Evolutionary conservation across 2,329 filamentous ascomycete species (phyloP).

Genomic region (Phialophora verrucosa): DNA sequence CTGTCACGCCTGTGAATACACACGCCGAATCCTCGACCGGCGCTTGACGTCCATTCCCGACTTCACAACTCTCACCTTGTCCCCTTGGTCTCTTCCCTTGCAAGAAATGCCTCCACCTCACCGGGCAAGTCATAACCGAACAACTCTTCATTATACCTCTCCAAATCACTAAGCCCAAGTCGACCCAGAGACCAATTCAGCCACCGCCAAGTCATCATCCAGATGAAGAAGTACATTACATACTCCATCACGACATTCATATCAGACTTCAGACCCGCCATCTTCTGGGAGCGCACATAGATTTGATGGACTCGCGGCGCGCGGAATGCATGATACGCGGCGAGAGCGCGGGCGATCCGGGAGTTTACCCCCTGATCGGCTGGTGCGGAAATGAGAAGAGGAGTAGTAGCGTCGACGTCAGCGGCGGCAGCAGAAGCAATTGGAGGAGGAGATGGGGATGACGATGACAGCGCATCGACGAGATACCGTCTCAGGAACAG

Average conservation of each 20-base stretch:
- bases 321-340: conserved; percentile 45
- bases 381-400: background rate
- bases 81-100: background rate
- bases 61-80: background rate
- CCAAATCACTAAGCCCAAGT: background rate
- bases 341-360: conserved; percentile 39
- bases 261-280: conserved; percentile 46
- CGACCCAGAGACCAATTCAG: background rate
- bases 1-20: background rate
- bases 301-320: conserved; percentile 46
- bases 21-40: background rate
- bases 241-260: conserved; percentile 46
- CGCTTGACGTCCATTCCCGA: background rate
- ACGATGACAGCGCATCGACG: background rate
- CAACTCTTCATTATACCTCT: conserved; percentile 36
- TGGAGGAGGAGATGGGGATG: background rate
- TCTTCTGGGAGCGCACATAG: conserved; percentile 43
- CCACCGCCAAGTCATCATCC: conserved; percentile 43
- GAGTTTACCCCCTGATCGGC: background rate
- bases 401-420: background rate
- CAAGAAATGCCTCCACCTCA: conserved; percentile 34
- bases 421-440: too few species aligned
- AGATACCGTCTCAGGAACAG: conserved; percentile 48
- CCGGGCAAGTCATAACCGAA: conserved; percentile 41
- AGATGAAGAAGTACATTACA: conserved; percentile 48